Conservation (phyloP, 2,329 filamentous ascomycete genomes). For the Clarireedia hainanense region DNA sequence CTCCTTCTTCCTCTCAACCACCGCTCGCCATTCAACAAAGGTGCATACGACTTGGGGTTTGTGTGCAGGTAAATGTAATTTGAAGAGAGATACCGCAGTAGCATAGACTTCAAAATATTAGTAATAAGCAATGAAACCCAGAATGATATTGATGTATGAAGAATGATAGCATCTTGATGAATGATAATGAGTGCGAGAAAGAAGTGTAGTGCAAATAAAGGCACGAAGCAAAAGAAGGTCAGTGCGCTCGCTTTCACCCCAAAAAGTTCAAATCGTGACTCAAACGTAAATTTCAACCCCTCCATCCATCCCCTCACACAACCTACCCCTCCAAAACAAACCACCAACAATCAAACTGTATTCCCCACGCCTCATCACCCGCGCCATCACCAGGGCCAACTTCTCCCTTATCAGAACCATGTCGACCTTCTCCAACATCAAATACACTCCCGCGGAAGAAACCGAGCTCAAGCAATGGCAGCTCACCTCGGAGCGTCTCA, state of each 20-base stretch:
- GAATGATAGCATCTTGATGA: too few species aligned
- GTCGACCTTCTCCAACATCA: slow-evolving; percentile 56
- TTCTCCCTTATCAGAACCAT: slow-evolving; percentile 54
- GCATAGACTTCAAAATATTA: too few species aligned
- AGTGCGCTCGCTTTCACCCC: not conserved
- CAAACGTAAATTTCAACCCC: not conserved
- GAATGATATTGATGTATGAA: too few species aligned
- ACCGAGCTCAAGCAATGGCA: slow-evolving; percentile 87
- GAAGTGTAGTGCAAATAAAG: not conserved
- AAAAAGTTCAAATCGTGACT: slow-evolving; percentile 3
- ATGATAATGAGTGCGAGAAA: too few species aligned
- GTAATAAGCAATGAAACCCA: too few species aligned
- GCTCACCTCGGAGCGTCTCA: slow-evolving; percentile 65
- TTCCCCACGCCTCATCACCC: slow-evolving; percentile 21
- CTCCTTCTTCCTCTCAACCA: too few species aligned
- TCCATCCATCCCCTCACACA: not conserved
- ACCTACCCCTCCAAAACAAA: slow-evolving; percentile 1
- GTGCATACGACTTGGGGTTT: too few species aligned
- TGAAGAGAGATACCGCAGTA: too few species aligned
- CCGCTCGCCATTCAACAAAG: too few species aligned
- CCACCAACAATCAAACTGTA: slow-evolving; percentile 25
- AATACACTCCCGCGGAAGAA: slow-evolving; percentile 72
- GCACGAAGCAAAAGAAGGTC: not conserved
- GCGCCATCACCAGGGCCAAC: slow-evolving; percentile 44
- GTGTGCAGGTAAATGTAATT: too few species aligned